A percentile compares a stretch with the other conserved stretches of the same genome.
These are phyloP conservation scores for Gossypium lobatum DNA, from an alignment of 441 rosid species.

Conservation along the genomic window DNA sequence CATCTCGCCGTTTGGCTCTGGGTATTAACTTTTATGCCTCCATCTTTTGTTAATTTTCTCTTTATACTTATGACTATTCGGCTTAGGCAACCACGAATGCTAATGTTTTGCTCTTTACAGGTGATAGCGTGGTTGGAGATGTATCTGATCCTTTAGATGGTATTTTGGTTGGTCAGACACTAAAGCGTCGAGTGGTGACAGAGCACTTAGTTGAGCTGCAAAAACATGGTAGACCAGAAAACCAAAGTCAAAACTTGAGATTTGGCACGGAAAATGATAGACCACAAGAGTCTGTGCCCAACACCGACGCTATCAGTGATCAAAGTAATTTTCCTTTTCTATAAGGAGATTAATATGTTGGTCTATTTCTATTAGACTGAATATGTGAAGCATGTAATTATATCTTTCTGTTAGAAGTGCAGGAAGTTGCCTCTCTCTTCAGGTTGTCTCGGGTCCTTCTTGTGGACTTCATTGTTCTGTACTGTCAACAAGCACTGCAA, in stretches of 20 bases:
- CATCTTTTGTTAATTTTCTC: background rate
- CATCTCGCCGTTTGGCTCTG: slow-evolving; percentile 37
- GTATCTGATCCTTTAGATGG: slow-evolving; percentile 52
- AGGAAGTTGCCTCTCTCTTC: slow-evolving; percentile 84
- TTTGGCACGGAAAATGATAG: slow-evolving; percentile 30
- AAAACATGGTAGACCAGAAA: slow-evolving; percentile 30
- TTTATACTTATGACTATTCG: slow-evolving; percentile 10
- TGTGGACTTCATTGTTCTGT: slow-evolving; percentile 47
- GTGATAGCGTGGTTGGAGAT: slow-evolving; percentile 58
- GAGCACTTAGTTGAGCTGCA: slow-evolving; percentile 38
- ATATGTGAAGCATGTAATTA: slow-evolving; percentile 44
- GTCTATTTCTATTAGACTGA: slow-evolving; percentile 19
- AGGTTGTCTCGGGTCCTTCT: slow-evolving; percentile 85
- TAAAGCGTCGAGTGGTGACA: slow-evolving; percentile 36
- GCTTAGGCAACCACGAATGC: slow-evolving; percentile 2
- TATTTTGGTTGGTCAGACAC: slow-evolving; percentile 56
- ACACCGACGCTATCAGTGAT: slow-evolving; percentile 30
- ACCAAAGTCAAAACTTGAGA: slow-evolving; percentile 29
- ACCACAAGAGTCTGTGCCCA: slow-evolving; percentile 26
- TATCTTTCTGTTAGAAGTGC: slow-evolving; percentile 71
- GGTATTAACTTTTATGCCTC: slow-evolving; percentile 27
- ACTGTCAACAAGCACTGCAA: slow-evolving; percentile 55
- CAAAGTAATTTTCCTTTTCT: slow-evolving; percentile 55
- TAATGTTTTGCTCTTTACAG: slow-evolving; percentile 24
- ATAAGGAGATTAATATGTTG: slow-evolving; percentile 3